These are phyloP conservation scores for Oxalis stricta DNA, from an alignment of 441 rosid genomes.

Conservation along the genomic window DNA sequence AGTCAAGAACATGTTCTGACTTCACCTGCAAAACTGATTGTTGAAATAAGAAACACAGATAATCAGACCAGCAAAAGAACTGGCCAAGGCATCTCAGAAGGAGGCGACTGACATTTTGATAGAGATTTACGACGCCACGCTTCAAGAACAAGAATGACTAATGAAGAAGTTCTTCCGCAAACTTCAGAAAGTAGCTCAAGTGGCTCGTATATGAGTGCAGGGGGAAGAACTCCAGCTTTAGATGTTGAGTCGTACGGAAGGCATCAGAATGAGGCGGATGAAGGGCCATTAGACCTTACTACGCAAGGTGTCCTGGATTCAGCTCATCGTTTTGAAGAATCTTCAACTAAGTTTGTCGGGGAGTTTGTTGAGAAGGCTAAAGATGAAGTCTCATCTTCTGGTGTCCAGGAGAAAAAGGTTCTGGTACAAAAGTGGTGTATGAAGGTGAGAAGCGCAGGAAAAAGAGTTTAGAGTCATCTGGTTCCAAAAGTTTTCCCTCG, in stretches of 20 bases:
- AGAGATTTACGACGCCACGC: constrained; percentile 21
- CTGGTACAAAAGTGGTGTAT: constrained; percentile 10
- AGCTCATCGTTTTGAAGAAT: constrained; percentile 46
- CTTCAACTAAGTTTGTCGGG: constrained; percentile 39
- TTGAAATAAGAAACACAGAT: constrained; percentile 16
- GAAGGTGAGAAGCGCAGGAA: constrained; percentile 18
- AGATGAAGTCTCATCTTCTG: constrained; percentile 35
- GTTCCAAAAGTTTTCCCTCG: constrained; percentile 19
- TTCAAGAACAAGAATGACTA: constrained; percentile 14
- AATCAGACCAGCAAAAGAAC: constrained; percentile 20
- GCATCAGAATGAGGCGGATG: constrained; percentile 18
- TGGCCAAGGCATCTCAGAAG: too few species aligned
- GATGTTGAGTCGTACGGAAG: constrained; percentile 14
- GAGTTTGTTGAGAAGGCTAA: constrained; percentile 64
- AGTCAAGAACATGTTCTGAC: constrained; percentile 26
- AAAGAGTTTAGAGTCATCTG: constrained; percentile 17
- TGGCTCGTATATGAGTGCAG: constrained; percentile 17
- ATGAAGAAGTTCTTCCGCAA: constrained; percentile 22
- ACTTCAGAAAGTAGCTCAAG: constrained; percentile 30
- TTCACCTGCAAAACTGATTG: constrained; percentile 18
- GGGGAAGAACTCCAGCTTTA: constrained; percentile 17
- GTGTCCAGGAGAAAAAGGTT: constrained; percentile 21
- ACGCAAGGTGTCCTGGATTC: constrained; percentile 46
- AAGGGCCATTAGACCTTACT: constrained; percentile 17
- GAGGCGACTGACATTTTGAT: too few species aligned